A percentile compares a stretch with the other conserved stretches of the same genome.
Evolutionary conservation across 2,329 filamentous ascomycete species (phyloP).

Genomic region (Capronia epimyces): DNA sequence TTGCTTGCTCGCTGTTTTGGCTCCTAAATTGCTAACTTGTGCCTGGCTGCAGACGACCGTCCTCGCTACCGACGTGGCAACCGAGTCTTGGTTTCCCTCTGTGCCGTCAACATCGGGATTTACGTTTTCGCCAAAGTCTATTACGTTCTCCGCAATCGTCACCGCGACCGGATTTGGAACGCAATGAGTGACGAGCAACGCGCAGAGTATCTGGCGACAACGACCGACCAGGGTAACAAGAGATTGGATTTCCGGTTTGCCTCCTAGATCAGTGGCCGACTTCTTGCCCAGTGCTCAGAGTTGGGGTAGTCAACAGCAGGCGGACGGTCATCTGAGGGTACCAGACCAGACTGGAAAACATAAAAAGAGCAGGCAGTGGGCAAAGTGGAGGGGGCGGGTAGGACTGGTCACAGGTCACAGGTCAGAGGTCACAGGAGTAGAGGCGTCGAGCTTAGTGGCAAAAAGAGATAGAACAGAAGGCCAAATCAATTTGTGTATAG

Average conservation of each 20-base stretch:
- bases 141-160: conserved; percentile 39
- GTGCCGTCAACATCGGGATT: conserved; percentile 29
- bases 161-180: conserved; percentile 35
- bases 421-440: too few relatives aligned
- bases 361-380: too few relatives aligned
- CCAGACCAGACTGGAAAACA: too few relatives aligned
- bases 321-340: too few relatives aligned
- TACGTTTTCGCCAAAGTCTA: conserved; percentile 36
- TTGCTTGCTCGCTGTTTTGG: too few relatives aligned
- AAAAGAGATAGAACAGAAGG: too few relatives aligned
- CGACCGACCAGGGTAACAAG: conserved; percentile 51
- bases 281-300: background rate
- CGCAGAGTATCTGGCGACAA: conserved; percentile 46
- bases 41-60: conserved; percentile 38
- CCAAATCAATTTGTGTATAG: too few relatives aligned
- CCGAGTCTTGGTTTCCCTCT: conserved; percentile 32
- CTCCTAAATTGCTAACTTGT: background rate
- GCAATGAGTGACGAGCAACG: conserved; percentile 44
- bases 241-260: conserved; percentile 53
- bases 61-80: conserved; percentile 54
- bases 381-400: too few relatives aligned
- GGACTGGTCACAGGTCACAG: too few relatives aligned
- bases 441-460: too few relatives aligned
- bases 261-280: conserved; percentile 34
- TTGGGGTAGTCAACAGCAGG: background rate